Evolutionary conservation across 1,284 basidiomycete genomes (phyloP).

Genomic region (Anthracocystis walkeri): DNA sequence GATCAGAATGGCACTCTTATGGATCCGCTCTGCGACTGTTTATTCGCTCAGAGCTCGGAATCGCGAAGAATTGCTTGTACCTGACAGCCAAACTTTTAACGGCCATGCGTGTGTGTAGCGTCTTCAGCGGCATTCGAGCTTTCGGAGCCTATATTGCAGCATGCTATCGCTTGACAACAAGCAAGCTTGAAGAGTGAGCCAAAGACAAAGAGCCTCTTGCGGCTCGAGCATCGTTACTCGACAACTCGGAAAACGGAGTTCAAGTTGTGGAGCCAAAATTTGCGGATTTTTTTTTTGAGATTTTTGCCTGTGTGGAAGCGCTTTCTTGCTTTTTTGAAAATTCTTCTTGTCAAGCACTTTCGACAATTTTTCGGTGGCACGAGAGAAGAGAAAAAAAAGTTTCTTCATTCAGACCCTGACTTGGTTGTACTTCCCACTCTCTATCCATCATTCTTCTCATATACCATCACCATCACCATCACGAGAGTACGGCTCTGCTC

Average conservation of each 20-base stretch:
- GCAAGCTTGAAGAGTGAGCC: not conserved
- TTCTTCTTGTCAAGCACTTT: no score
- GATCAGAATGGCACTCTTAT: not conserved
- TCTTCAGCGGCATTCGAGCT: no score
- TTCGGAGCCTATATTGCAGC: no score
- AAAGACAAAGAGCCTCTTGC: not conserved
- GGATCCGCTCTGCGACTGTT: not conserved
- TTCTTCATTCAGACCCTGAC: conserved; percentile 3
- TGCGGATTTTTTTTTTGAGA: conserved; percentile 1
- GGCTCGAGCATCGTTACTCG: not conserved
- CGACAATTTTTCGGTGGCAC: no score
- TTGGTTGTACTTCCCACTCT: not conserved
- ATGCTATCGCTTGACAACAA: not conserved
- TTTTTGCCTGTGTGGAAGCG: not conserved
- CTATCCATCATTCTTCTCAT: not conserved
- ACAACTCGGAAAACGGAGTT: conserved; percentile 19
- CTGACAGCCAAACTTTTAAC: no score
- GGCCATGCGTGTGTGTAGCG: no score
- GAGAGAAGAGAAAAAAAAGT: not conserved
- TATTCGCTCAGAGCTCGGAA: not conserved
- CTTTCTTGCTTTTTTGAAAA: not conserved
- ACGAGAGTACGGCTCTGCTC: not conserved
- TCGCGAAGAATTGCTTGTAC: no score
- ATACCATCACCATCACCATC: not conserved
- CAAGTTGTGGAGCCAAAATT: conserved; percentile 19